Evolutionary conservation across 371 early-diverging fungal genomes (phyloP), one percentile per base, ranked within the genome.

Genomic region (Phascolomyces articulosus): DNA sequence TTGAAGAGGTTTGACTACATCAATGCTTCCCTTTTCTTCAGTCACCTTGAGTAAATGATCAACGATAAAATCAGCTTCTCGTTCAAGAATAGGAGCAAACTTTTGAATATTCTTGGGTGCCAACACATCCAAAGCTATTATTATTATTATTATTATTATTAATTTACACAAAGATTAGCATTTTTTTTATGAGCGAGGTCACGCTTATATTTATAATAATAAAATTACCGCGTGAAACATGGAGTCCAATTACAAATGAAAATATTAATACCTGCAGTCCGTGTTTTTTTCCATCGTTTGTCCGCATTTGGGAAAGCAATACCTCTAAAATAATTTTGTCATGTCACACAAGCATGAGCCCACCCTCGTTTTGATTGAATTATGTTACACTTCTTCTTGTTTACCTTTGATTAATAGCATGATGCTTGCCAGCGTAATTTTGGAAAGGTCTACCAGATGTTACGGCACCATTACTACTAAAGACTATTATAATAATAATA

Each of bases 401-500:
- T n/a, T 65, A 61, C 66, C 64, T 51, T 60, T 63, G 59, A 28
- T 59, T 40, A 56, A 60, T 38, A 41, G 66, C 47, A 48, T 66
- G 65, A 21, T 55, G 58, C 10, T 66, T 40, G 26, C 44, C 41
- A 31, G 31, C 49, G 41, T 59, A 70, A 15, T 55, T 40, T 26
- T 70, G 66, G 24, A 47, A 66, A 44, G 70, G 59, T 41, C 70
- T 20, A 20, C 55, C 38, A 7, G 70, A 70, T 2, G 70, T 70
- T 18, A 53, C 38, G n/a, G 60, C 59, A n/a, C 70, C 70, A 16
- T 62, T 51, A 27, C 49, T 63, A 16, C 29, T 55, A 41, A 72
- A 68, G 2, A 72, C 44, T 44, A n/a, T n/a, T n/a, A n/a, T n/a
- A n/a, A n/a, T n/a, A n/a, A n/a, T n/a, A n/a, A n/a, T n/a, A n/a